phyloP scores from a whole-genome alignment of 2,329 filamentous ascomycete species.

The Colletotrichum lindemuthianum region DNA sequence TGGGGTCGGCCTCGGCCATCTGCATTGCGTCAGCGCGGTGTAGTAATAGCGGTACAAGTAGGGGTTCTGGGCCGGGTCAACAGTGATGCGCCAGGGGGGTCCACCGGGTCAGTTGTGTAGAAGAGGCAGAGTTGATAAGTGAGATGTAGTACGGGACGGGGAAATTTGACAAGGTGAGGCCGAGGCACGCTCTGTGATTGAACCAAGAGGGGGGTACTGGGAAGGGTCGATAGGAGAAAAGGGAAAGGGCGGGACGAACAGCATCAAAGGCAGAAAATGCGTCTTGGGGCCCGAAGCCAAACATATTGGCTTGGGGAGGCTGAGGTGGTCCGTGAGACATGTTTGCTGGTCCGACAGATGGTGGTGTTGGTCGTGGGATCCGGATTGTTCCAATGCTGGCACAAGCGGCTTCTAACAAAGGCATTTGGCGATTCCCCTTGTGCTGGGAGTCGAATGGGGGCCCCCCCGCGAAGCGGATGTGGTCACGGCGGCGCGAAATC shows the following conservation, averaged over 20 bases:
- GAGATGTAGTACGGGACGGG: conserved; percentile 16
- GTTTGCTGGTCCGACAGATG: conserved; percentile 33
- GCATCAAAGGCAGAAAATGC: conserved; percentile 36
- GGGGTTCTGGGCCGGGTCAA: conserved; percentile 3
- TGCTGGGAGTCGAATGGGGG: background rate
- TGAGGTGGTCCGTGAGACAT: conserved; percentile 51
- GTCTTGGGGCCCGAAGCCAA: conserved; percentile 46
- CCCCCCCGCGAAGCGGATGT: conserved; percentile 1
- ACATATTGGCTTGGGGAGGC: conserved; percentile 47
- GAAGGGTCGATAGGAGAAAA: conserved; percentile 7
- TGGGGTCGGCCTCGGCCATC: conserved; percentile 43
- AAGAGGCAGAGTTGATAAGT: background rate
- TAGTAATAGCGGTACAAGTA: conserved; percentile 9
- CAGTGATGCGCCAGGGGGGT: conserved; percentile 20
- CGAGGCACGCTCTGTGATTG: no score
- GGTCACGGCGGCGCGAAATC: conserved; percentile 15
- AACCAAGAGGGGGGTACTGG: background rate
- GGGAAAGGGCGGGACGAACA: conserved; percentile 31
- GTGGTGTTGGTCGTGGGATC: conserved; percentile 11
- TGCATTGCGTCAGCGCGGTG: conserved; percentile 35
- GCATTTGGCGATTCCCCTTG: conserved; percentile 23
- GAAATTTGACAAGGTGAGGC: background rate
- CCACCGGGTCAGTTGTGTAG: conserved; percentile 13
- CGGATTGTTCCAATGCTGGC: conserved; percentile 28
- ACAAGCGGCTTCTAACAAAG: conserved; percentile 32